These are phyloP conservation scores for Amyloporia xantha DNA, from an alignment of 768 basidiomycete genomes.

Conservation along the genomic window DNA sequence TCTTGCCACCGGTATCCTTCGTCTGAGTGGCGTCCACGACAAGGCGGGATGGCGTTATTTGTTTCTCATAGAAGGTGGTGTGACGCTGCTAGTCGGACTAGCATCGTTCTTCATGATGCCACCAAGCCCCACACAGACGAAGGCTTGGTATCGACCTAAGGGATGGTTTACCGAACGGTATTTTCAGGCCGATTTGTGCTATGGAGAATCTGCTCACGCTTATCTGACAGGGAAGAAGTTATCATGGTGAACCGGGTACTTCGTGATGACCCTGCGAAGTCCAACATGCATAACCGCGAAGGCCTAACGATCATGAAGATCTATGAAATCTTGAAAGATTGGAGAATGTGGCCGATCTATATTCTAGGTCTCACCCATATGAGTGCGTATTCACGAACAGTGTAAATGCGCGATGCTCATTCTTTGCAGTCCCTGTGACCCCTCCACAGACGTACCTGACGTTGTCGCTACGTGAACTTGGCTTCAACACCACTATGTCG, in stretches of 20 bases:
- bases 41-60: constrained; percentile 54
- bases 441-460: constrained; percentile 62
- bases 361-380: constrained; percentile 46
- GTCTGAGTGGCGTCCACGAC: constrained; percentile 45
- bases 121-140: constrained; percentile 58
- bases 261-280: constrained; percentile 61
- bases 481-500: constrained; percentile 56
- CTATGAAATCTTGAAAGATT: constrained; percentile 47
- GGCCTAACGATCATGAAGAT: constrained; percentile 46
- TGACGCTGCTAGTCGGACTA: constrained; percentile 46
- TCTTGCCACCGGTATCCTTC: constrained; percentile 56
- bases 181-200: not conserved
- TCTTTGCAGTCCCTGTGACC: constrained; percentile 42
- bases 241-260: constrained; percentile 61
- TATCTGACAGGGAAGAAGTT: constrained; percentile 42
- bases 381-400: constrained; percentile 28
- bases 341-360: constrained; percentile 63
- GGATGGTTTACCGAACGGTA: constrained; percentile 62
- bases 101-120: constrained; percentile 54
- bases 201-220: not conserved
- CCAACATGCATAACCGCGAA: constrained; percentile 68
- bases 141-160: constrained; percentile 49
- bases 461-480: constrained; percentile 51
- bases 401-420: not conserved
- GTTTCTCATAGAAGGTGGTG: constrained; percentile 46